Conservation (phyloP, 2,329 filamentous ascomycete genomes). For the Lecanicillium sp. region DNA sequence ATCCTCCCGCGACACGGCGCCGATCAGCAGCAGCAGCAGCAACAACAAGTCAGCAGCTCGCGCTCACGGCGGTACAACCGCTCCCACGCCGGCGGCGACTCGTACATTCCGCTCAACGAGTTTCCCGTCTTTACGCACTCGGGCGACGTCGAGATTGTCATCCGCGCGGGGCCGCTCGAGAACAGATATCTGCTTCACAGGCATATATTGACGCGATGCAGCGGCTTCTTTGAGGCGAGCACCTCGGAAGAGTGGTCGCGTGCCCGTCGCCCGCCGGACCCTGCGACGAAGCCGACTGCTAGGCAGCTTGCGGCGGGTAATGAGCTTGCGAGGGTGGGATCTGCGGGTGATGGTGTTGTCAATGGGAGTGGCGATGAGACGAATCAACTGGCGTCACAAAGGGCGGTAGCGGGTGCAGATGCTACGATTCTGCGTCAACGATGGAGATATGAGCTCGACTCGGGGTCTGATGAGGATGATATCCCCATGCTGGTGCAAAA, state of each 20-base stretch:
- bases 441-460: slow-evolving; percentile 87
- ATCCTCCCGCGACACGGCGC: slow-evolving; percentile 12
- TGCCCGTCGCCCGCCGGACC: slow-evolving; percentile 12
- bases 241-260: slow-evolving; percentile 67
- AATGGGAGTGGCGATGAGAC: slow-evolving; percentile 22
- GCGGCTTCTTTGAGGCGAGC: slow-evolving; percentile 86
- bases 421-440: slow-evolving; percentile 22
- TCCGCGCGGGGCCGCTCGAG: slow-evolving; percentile 54
- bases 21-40: slow-evolving; percentile 13
- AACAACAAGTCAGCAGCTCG: slow-evolving; percentile 16
- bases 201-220: slow-evolving; percentile 81
- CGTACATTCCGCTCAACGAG: slow-evolving; percentile 71
- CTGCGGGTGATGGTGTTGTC: too few relatives aligned
- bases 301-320: slow-evolving; percentile 21
- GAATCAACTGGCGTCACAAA: slow-evolving; percentile 12
- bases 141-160: slow-evolving; percentile 85
- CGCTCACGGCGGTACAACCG: slow-evolving; percentile 67
- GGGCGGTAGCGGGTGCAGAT: slow-evolving; percentile 2
- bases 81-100: slow-evolving; percentile 67
- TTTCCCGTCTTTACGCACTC: slow-evolving; percentile 87
- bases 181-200: slow-evolving; percentile 82
- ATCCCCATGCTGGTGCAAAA: slow-evolving; percentile 84
- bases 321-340: slow-evolving; percentile 46
- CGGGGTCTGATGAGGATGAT: slow-evolving; percentile 62
- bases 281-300: slow-evolving; percentile 5